Evolutionary conservation across 352 stramenopile genomes (phyloP), one percentile per base, ranked within the genome.

Genomic region (Phytophthora boehmeriae): DNA sequence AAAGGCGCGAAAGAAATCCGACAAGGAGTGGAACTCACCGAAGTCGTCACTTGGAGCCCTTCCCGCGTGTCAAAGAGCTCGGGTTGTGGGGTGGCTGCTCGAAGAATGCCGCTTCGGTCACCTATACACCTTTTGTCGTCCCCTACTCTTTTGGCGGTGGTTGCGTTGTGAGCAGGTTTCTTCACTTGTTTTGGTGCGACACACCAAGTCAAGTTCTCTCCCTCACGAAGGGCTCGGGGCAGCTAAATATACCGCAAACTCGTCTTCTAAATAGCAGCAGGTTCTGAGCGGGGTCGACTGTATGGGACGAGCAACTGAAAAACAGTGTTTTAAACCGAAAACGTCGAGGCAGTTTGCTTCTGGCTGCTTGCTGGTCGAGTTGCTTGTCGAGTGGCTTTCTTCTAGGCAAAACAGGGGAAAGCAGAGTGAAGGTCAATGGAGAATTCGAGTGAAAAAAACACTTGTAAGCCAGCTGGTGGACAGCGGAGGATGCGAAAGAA

Each of bases 61-160:
- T 71, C 43, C 57, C 67, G 51, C 60, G 62, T 71, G 54, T 60
- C 43, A 44, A 11, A 19, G n/a, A n/a, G 55, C 56, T 71, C 56
- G 63, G 63, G 56, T 71, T 66, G 55, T 63, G 69, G 41, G 25
- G 58, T 57, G 47, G 57, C 65, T 61, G 72, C 50, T 76, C 59
- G 51, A 66, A 70, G 42, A 73, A 74, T 77, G 73, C 42, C 73
- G 55, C 59, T 75, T 75, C 52, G 42, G 57, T 79, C 74, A 83
- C 74, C 74, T 83, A 83, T 46, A 70, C 74, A 59, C 71, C 17
- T 41, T 34, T 19, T 35, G 43, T 25, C 39, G 41, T 75, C 65
- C 68, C 64, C 59, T 75, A 68, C 59, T 74, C 52, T 64, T 75
- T 60, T 59, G 46, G 54, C 23, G 10, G 22, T 53, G 47, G 49